Evolutionary conservation across 768 basidiomycete species (phyloP).

Genomic region (Lentinula sp.): DNA sequence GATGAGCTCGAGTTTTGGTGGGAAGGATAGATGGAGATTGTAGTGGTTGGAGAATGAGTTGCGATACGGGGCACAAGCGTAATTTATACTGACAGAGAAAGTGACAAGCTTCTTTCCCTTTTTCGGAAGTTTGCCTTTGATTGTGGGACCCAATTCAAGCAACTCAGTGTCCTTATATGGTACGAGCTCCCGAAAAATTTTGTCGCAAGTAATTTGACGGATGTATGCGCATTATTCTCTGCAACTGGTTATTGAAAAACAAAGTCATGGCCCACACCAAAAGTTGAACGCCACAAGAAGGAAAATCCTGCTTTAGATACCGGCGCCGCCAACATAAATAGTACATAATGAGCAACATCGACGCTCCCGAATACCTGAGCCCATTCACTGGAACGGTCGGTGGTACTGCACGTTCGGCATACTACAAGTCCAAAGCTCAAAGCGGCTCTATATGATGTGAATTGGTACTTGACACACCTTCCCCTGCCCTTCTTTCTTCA

Average conservation of each 20-base stretch:
- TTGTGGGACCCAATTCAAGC: neutral
- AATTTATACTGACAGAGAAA: slow-evolving; percentile 2
- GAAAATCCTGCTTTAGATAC: neutral
- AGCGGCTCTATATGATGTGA: neutral
- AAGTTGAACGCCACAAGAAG: neutral
- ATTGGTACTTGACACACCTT: neutral
- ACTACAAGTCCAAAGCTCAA: neutral
- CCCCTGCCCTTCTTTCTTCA: neutral
- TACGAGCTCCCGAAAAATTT: neutral
- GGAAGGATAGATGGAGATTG: neutral
- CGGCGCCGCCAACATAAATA: neutral
- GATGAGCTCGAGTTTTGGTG: neutral
- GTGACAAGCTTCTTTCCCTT: neutral
- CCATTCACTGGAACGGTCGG: neutral
- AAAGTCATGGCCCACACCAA: neutral
- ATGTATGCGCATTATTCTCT: neutral
- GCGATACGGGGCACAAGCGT: neutral
- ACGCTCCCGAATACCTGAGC: neutral
- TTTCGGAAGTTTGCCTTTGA: neutral
- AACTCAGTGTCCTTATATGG: neutral
- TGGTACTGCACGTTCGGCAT: neutral
- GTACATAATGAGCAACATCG: neutral
- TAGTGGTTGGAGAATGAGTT: slow-evolving; percentile 1
- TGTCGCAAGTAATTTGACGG: neutral
- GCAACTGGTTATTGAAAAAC: neutral